phyloP scores from a whole-genome alignment of 1,284 basidiomycete genomes.

The Leccinum angustisporum region DNA sequence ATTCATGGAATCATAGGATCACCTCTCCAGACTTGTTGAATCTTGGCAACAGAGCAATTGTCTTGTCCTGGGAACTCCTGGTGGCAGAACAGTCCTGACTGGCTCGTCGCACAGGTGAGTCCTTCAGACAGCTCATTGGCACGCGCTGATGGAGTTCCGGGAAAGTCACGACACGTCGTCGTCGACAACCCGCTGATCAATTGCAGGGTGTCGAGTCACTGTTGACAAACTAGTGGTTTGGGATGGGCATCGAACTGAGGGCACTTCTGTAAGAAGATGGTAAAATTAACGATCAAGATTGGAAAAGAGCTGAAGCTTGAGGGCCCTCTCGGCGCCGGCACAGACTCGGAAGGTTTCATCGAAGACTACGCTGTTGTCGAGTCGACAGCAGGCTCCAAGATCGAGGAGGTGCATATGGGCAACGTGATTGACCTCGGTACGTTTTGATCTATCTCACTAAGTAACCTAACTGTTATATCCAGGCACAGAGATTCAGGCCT shows the following conservation, averaged over 20 bases:
- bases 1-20: conserved; percentile 12
- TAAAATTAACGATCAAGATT: too few relatives aligned
- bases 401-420: neutral
- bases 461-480: neutral
- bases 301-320: too few relatives aligned
- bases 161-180: too few relatives aligned
- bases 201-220: too few relatives aligned
- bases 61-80: neutral
- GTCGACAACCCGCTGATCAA: too few relatives aligned
- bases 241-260: too few relatives aligned
- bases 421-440: neutral
- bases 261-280: too few relatives aligned
- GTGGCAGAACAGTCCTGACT: too few relatives aligned
- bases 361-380: neutral
- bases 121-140: too few relatives aligned
- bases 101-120: too few relatives aligned
- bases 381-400: neutral
- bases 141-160: too few relatives aligned
- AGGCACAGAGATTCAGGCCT: neutral
- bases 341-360: neutral
- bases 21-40: neutral
- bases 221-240: too few relatives aligned
- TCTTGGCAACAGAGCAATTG: neutral
- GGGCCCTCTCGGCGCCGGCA: neutral
- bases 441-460: neutral